Evolutionary conservation across 495 filamentous ascomycete genomes (phyloP).

Genomic region (Entonaema liquescens): DNA sequence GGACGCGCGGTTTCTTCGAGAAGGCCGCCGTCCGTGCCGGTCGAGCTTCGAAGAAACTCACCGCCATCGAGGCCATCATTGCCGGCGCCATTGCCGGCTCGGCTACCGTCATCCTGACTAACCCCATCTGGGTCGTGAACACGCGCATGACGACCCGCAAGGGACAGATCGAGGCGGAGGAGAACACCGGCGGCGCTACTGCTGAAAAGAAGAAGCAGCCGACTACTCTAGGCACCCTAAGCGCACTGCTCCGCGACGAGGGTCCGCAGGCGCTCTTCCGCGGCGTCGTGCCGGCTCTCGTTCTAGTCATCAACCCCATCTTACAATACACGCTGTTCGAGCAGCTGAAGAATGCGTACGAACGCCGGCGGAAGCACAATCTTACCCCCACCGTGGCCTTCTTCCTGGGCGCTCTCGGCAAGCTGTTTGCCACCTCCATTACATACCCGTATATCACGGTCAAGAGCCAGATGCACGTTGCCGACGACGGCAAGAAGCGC

Average conservation of each 20-base stretch:
- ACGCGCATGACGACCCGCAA: constrained; percentile 95
- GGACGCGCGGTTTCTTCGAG: constrained; percentile 90
- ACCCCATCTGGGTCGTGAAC: constrained; percentile 99
- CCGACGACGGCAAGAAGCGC: constrained; percentile 66
- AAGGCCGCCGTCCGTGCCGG: constrained; percentile 76
- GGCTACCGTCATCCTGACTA: constrained; percentile 93
- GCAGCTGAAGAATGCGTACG: constrained; percentile 79
- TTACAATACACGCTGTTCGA: constrained; percentile 99
- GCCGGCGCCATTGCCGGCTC: constrained; percentile 94
- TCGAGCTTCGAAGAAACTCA: constrained; percentile 83
- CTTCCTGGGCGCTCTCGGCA: constrained; percentile 89
- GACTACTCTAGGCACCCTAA: constrained; percentile 80
- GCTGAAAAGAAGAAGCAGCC: constrained; percentile 50
- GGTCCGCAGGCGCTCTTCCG: constrained; percentile 86
- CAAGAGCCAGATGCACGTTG: constrained; percentile 96
- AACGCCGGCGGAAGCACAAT: constrained; percentile 54
- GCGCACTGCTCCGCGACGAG: constrained; percentile 78
- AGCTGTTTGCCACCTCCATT: constrained; percentile 89
- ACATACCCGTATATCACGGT: constrained; percentile 99
- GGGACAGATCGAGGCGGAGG: constrained; percentile 54
- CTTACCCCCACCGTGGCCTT: constrained; percentile 89
- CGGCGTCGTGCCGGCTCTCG: constrained; percentile 89
- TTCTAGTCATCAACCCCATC: constrained; percentile 97
- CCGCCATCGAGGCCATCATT: constrained; percentile 89
- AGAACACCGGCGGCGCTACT: constrained; percentile 49